Base-by-base conservation (phyloP, 2,329 filamentous ascomycete species). In the Tolypocladium endophyticum region DNA sequence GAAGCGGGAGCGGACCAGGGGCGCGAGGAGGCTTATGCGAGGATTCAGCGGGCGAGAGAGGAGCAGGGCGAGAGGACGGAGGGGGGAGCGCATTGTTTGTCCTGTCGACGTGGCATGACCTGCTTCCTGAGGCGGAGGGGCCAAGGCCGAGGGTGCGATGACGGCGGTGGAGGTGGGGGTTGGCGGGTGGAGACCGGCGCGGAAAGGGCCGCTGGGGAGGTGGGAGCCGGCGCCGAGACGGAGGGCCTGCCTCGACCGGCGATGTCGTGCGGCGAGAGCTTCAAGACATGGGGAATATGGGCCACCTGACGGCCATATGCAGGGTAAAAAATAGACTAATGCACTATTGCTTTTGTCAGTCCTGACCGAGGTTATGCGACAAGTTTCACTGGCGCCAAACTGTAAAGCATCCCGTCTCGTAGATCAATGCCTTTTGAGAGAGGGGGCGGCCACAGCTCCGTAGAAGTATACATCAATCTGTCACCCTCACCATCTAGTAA, bases 1-100 rank as follows among this genome's bases (percentile, higher is more conserved):
- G 64, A 57, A 60, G 58, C 56, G 61, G 47, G 67, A 35, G 50
- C 50, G 50, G 23, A 53, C 20, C 11, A 35, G 12, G 4, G 58
- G 23, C 25, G 39, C 30, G 28, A 50, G 35, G 30, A 33, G 8
- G 30, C 2, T 47, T 12, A 35, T 3, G 20, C n/a, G 6, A 3
- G 16, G n/a, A 18, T 23, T 2, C 8, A 11, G 35, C 20, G 33
- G 25, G 39, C 45, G 23, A 8, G n/a, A 16, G 39, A 41, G 23
- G 18, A 35, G 38, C 35, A 43, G 16, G 57, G 20, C 20, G 56
- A 38, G 43, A 33, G 38, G 45, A 53, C 33, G 57, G 50, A 53
- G 4, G 30, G 9, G 9, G 50, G 50, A 23, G 30, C 30, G 50
- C 50, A 53, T 53, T 16, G 30, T 14, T 35, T n/a, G 50, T n/a